Base-by-base conservation (phyloP, 2,329 filamentous ascomycete species). In the Aspergillus melleus region DNA sequence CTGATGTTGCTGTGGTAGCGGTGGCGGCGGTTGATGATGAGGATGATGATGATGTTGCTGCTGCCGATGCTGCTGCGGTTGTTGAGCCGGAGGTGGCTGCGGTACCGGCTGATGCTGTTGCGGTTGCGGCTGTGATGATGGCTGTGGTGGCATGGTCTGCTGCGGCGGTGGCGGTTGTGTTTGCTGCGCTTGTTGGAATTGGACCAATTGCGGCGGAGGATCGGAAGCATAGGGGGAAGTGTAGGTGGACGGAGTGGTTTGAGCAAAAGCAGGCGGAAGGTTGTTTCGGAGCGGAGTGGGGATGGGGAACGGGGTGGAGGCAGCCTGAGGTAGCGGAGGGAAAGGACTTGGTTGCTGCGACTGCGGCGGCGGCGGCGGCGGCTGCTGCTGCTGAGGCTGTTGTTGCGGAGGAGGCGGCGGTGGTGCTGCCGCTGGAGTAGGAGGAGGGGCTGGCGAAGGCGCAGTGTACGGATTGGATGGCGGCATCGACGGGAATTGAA, bases 191-290 rank as follows among this genome's bases (percentile, higher is more conserved):
- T 74, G 71, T 49, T 72, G 72, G 51, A 68, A 65, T 57, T 73
- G 74, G 52, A 69, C 63, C 19, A 68, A 64, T 53, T 72, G 72
- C 24, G 74, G 69, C 26, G 76, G 68, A 14, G 76, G 72, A 49
- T 74, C 71, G 57, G 72, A 72, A 51, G 75, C 72, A 62, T 79
- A 79, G 32, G 76, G 77, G 26, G 77, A 78, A 44, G 73, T 74
- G 57, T 79, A 79, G 9, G 73, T 74, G 49, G 75, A 70, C 19
- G 73, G 70, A 6, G 67, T 68, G 10, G 71, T 70, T 49, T 72
- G 69, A 30, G 75, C 73, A 58, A 79, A 77, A 14, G 76, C 73
- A 24, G 73, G 68, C 19, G 76, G 77, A 54, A 78, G 73, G 57
- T 70, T 76, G 63, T 71, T 76, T 60, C 73, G 73, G 60, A 77